Evolutionary conservation across 1,284 basidiomycete genomes (phyloP).

Genomic region (Laetiporus sulphureus): DNA sequence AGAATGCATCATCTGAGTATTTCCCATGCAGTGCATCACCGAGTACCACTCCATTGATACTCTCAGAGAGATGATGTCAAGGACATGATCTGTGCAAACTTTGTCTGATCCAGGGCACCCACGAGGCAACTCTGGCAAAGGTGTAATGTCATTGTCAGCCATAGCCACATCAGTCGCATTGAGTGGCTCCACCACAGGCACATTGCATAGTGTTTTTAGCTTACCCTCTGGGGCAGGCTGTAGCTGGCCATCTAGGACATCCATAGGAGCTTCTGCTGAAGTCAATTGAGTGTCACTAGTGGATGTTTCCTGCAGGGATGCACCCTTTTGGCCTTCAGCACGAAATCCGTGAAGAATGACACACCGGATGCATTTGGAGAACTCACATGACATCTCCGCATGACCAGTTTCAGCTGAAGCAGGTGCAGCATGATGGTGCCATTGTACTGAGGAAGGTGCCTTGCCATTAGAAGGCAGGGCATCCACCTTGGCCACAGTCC

Average conservation of each 20-base stretch:
- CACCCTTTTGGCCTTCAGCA: conserved; percentile 2
- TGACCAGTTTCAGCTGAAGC: conserved; percentile 1
- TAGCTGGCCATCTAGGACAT: neutral
- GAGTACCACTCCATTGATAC: conserved; percentile 12
- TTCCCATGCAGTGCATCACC: conserved; percentile 7
- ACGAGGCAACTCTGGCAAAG: neutral
- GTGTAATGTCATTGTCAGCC: neutral
- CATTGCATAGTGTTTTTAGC: too few species aligned
- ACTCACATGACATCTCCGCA: conserved; percentile 1
- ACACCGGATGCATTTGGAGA: conserved; percentile 1
- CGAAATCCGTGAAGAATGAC: conserved; percentile 4
- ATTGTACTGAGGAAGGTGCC: too few species aligned
- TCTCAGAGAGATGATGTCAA: neutral
- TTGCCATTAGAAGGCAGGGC: too few species aligned
- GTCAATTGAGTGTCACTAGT: neutral
- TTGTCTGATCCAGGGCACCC: neutral
- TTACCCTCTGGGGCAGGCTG: too few species aligned
- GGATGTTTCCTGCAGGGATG: neutral
- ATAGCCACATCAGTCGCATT: neutral
- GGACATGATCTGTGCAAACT: neutral
- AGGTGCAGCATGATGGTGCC: too few species aligned
- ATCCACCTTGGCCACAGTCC: too few species aligned
- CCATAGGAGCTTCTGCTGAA: neutral
- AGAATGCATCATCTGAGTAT: conserved; percentile 10
- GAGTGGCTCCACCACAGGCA: too few species aligned